Evolutionary conservation across 2,329 filamentous ascomycete species (phyloP).

Genomic region (Cladosporium phlei): DNA sequence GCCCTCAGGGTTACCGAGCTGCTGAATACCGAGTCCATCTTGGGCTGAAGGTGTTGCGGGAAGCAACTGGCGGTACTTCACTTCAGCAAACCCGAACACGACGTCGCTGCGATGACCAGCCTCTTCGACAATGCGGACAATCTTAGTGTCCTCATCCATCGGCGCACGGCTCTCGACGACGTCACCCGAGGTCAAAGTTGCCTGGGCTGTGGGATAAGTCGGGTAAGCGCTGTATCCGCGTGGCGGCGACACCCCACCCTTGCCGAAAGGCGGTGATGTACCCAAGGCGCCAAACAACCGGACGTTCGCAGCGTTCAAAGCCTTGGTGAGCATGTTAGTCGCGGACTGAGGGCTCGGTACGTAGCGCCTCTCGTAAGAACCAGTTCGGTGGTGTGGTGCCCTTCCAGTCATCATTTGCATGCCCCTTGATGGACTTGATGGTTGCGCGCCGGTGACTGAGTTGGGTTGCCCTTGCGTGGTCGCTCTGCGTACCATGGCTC

Average conservation of each 20-base stretch:
- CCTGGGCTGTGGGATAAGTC: slow-evolving; percentile 69
- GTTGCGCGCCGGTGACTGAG: slow-evolving; percentile 63
- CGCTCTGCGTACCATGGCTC: slow-evolving; percentile 66
- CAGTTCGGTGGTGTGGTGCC: slow-evolving; percentile 66
- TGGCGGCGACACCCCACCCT: slow-evolving; percentile 63
- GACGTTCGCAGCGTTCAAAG: slow-evolving; percentile 85
- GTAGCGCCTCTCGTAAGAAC: slow-evolving; percentile 78
- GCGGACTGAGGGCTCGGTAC: slow-evolving; percentile 68
- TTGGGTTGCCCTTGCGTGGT: slow-evolving; percentile 71
- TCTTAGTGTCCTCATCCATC: slow-evolving; percentile 73
- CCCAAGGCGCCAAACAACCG: slow-evolving; percentile 65
- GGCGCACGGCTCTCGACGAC: slow-evolving; percentile 55
- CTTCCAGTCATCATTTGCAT: slow-evolving; percentile 70
- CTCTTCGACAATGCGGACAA: slow-evolving; percentile 81
- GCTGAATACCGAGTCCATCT: slow-evolving; percentile 58
- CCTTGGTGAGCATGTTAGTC: slow-evolving; percentile 89
- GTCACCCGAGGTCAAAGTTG: slow-evolving; percentile 60
- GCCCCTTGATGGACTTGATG: slow-evolving; percentile 62
- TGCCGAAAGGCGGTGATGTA: slow-evolving; percentile 56
- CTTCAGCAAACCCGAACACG: slow-evolving; percentile 94
- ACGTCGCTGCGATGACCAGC: slow-evolving; percentile 90
- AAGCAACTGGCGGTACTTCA: slow-evolving; percentile 96
- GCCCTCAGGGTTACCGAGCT: slow-evolving; percentile 53
- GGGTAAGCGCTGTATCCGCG: slow-evolving; percentile 77
- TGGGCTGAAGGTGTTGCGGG: slow-evolving; percentile 76